Base-by-base conservation (phyloP, 1,139 yeast genomes). In the Yamadazyma membranifaciens region DNA sequence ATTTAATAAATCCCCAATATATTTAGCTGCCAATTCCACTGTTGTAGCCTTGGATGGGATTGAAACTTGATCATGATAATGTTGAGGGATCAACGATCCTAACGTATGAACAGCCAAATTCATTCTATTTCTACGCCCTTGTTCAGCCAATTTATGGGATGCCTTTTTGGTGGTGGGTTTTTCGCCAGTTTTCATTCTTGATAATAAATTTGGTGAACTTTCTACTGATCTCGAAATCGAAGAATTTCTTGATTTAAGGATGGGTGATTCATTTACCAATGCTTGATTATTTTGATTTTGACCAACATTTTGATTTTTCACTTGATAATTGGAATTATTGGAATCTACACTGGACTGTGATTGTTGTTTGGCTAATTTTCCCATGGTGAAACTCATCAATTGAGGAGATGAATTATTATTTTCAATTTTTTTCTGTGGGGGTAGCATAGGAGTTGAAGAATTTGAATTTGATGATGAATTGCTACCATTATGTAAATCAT, bases 121-220 rank as follows among this genome's bases (percentile, higher is more conserved):
- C 83, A 92, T 84, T 49, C 98, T 72, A 60, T 91, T 89, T 52
- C 98, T 77, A 45, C 98, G 73, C 9, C 96, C 98, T 62, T 92
- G 97, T 63, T 92, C 98, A 0, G 98, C 98, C 22, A 87, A 73
- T 57, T 92, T 91, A 62, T 92, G 98, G 20, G 87, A 82, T 4
- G 92, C 85, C 51, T 83, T 83, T 58, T 84, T 83, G 24, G 75
- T 69, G 0, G 73, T 59, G 2, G 62, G 62, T 45, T 60, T 64
- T 40, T 62, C 66, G 7, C 24, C 24, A 20, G 24, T 20, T 11
- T 43, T 48, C 11, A 36, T 31, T 17, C 33, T 47, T 9, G 49
- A 47, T n/a, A 39, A 34, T 9, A 54, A 36, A 34, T 43, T 46
- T 0, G 61, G 60, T 9, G 62, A 57, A 25, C 55, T 48, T 11